A percentile compares a stretch with the other conserved stretches of the same genome.
phyloP scores from a whole-genome alignment of 805 yeast species.

The Hanseniaspora meyeri region DNA sequence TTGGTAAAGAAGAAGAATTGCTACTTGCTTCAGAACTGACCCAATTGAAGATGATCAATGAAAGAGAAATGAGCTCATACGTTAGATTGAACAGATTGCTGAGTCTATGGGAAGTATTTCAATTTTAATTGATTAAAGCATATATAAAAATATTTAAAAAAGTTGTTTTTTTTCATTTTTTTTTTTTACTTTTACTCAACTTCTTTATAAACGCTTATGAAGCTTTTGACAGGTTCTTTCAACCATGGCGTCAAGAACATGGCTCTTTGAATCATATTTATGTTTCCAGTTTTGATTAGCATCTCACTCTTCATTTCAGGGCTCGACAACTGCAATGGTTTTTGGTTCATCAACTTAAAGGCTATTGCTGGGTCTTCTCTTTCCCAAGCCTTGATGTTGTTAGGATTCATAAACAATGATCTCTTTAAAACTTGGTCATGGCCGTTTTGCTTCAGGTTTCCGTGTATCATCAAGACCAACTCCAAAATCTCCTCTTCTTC shows the following conservation, averaged over 20 bases:
- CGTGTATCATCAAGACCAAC: constrained; percentile 31
- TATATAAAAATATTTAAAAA: too few relatives aligned
- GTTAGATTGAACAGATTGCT: constrained; percentile 46
- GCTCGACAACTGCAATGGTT: constrained; percentile 35
- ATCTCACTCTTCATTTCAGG: constrained; percentile 29
- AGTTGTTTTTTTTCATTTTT: not conserved
- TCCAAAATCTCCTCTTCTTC: constrained; percentile 40
- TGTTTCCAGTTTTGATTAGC: constrained; percentile 38
- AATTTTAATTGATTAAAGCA: constrained; percentile 22
- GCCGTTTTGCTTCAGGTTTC: constrained; percentile 26
- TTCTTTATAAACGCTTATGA: constrained; percentile 15
- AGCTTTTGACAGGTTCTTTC: constrained; percentile 22
- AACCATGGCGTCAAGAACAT: constrained; percentile 50
- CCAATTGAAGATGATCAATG: constrained; percentile 51
- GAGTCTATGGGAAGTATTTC: constrained; percentile 45
- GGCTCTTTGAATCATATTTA: constrained; percentile 55
- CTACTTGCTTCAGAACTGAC: constrained; percentile 63
- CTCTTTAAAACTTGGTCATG: constrained; percentile 43
- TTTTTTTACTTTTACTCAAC: not conserved
- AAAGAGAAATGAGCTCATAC: constrained; percentile 41
- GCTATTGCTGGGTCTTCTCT: constrained; percentile 46
- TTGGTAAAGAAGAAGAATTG: constrained; percentile 64
- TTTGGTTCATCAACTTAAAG: constrained; percentile 42
- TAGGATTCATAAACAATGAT: constrained; percentile 63
- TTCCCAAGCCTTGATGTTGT: constrained; percentile 56